A percentile compares a stretch with the other conserved stretches of the same genome.
Conservation (phyloP, 2,329 filamentous ascomycete species). For the Penicillium psychrosexuale region DNA sequence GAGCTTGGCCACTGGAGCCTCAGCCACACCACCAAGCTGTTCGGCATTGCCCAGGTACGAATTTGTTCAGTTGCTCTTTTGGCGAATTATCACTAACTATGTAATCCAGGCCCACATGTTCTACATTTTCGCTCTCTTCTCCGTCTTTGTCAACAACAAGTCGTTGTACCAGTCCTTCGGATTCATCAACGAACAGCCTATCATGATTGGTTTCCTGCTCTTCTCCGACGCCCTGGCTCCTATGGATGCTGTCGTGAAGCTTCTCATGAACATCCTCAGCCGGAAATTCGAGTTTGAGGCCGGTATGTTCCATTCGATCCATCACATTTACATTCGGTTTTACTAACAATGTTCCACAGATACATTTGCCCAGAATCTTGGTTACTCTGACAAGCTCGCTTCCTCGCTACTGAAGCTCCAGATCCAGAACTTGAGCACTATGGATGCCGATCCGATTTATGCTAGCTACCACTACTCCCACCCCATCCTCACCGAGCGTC, state of each 20-base stretch:
- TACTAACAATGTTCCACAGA: slow-evolving; percentile 49
- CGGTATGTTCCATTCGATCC: slow-evolving; percentile 47
- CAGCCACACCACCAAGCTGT: slow-evolving; percentile 87
- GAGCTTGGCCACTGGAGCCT: slow-evolving; percentile 97
- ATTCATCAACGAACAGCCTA: slow-evolving; percentile 76
- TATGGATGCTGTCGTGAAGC: slow-evolving; percentile 90
- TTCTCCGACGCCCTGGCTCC: slow-evolving; percentile 96
- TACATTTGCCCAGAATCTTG: slow-evolving; percentile 78
- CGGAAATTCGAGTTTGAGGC: slow-evolving; percentile 95
- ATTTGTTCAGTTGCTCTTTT: not conserved
- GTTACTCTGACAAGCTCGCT: slow-evolving; percentile 79
- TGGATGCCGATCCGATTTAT: slow-evolving; percentile 99
- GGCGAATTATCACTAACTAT: slow-evolving; percentile 1
- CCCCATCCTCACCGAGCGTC: slow-evolving; percentile 87
- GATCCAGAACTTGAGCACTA: slow-evolving; percentile 94
- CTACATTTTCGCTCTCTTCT: slow-evolving; percentile 95
- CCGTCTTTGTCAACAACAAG: slow-evolving; percentile 92
- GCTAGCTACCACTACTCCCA: slow-evolving; percentile 98
- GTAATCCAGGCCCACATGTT: slow-evolving; percentile 74
- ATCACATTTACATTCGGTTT: not conserved
- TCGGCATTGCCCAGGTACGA: slow-evolving; percentile 76
- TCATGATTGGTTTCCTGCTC: slow-evolving; percentile 94
- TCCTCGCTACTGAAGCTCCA: slow-evolving; percentile 93
- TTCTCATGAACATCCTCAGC: slow-evolving; percentile 93
- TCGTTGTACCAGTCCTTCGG: slow-evolving; percentile 90